Base-by-base conservation (phyloP, 495 filamentous ascomycete species). In the Immersiella caudata region DNA sequence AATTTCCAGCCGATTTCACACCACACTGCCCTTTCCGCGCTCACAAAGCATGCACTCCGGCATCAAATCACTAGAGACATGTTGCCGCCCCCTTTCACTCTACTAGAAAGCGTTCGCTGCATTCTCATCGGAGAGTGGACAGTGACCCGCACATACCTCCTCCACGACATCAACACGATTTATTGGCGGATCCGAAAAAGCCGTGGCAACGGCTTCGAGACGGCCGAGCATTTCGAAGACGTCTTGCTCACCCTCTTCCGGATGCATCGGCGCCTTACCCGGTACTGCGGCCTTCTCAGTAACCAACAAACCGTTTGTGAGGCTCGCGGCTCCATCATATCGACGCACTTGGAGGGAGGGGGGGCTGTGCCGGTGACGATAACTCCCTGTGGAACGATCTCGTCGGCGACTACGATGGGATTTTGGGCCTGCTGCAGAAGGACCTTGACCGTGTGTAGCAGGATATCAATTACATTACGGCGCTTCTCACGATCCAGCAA, bases 161-260 rank as follows among this genome's bases (percentile, higher is more conserved):
- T 52, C 50, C 50, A 18, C 16, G 50, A 52, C 16, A 52, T 52
- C 50, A 52, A 52, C 20, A 52, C 50, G 4, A 52, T 52, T 18
- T 6, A 52, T 5, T 52, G 50, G 50, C 50, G 50, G 50, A 6
- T 52, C 50, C 50, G n/a, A 22, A 18, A 18, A 6, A 18, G 50
- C 50, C 5, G 20, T 18, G 50, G 50, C 50, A 22, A 52, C 20
- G 16, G 50, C 16, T 52, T 52, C 50, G n/a, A 52, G 50, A 8
- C 50, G n/a, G n/a, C 50, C 50, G n/a, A 52, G 50, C 6, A 52
- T 8, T 52, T 52, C 50, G 50, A 52, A 52, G 50, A 52, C 20
- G 50, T 52, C 50, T 18, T 52, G 6, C 5, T 6, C 50, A 18
- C 20, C 20, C 50, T 52, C 6, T 52, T 52, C 50, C 6, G 50